Percentiles rank a stretch among this genome's conserved stretches.
Evolutionary conservation across 2,329 filamentous ascomycete genomes (phyloP).

Genomic region (Zasmidium angulare): DNA sequence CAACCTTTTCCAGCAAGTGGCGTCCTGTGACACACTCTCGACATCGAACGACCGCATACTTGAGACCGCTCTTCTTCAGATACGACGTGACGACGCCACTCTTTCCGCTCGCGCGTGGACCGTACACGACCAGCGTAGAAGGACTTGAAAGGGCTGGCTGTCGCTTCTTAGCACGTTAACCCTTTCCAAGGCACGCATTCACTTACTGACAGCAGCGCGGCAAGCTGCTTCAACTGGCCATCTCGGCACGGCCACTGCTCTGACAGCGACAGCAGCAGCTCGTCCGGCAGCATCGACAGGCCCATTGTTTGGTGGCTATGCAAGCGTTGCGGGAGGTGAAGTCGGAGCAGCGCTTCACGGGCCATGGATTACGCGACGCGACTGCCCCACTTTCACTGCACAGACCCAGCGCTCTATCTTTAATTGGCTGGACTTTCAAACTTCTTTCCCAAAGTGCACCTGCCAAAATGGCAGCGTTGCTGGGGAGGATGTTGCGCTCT

Average conservation of each 20-base stretch:
- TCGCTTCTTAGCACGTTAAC: constrained; percentile 3
- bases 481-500: constrained; percentile 11
- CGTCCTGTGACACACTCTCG: constrained; percentile 75
- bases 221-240: constrained; percentile 48
- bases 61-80: constrained; percentile 53
- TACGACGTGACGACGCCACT: constrained; percentile 66
- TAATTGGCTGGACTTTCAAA: not conserved
- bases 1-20: constrained; percentile 72
- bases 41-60: constrained; percentile 65
- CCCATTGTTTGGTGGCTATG: constrained; percentile 20
- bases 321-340: not conserved
- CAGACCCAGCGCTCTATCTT: not conserved
- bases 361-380: not conserved
- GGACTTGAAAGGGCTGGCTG: constrained; percentile 68
- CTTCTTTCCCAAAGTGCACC: not conserved
- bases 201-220: constrained; percentile 46
- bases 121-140: constrained; percentile 75
- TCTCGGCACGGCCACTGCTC: constrained; percentile 41
- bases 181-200: constrained; percentile 3
- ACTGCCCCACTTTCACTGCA: not conserved
- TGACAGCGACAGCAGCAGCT: constrained; percentile 26
- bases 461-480: constrained; percentile 16
- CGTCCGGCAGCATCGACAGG: constrained; percentile 28
- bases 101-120: constrained; percentile 85
- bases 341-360: not conserved